phyloP scores from a whole-genome alignment of 768 basidiomycete species.

The Termitomyces sp. region DNA sequence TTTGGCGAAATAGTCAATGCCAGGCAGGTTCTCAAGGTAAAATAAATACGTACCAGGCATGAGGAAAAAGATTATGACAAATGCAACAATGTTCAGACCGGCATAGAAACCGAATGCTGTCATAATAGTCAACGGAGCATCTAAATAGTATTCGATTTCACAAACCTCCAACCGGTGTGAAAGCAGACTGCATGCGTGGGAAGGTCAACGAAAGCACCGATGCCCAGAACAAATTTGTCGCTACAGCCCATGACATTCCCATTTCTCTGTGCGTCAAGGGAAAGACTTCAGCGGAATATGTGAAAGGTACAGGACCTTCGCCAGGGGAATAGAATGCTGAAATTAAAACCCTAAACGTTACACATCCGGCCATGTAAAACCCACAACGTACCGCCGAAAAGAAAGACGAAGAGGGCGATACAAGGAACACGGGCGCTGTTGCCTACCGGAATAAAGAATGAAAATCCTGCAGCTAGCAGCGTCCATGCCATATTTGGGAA shows the following conservation, averaged over 20 bases:
- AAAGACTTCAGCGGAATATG: conserved; percentile 90
- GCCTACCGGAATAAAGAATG: conserved; percentile 44
- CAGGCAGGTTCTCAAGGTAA: not conserved
- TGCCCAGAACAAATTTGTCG: conserved; percentile 48
- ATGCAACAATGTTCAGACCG: conserved; percentile 43
- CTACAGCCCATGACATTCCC: conserved; percentile 53
- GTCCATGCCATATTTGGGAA: conserved; percentile 82
- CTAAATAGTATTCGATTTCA: not conserved
- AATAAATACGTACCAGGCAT: conserved; percentile 38
- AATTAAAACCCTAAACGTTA: not conserved
- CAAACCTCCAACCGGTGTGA: conserved; percentile 34
- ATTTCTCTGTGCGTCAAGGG: conserved; percentile 77
- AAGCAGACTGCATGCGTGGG: conserved; percentile 47
- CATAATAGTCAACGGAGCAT: not conserved
- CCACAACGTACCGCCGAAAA: conserved; percentile 30
- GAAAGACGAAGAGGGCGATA: conserved; percentile 38
- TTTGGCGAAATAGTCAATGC: conserved; percentile 9
- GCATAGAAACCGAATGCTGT: conserved; percentile 55
- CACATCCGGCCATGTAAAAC: not conserved
- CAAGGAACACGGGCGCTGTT: conserved; percentile 36
- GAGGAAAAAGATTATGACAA: conserved; percentile 52
- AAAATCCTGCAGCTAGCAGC: conserved; percentile 71
- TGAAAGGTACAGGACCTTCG: conserved; percentile 88
- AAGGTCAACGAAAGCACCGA: conserved; percentile 53
- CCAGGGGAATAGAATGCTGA: conserved; percentile 72